Evolutionary conservation across 805 yeast species (phyloP), one percentile per base, ranked within the genome.

Genomic region (Myxozyma neotropica): DNA sequence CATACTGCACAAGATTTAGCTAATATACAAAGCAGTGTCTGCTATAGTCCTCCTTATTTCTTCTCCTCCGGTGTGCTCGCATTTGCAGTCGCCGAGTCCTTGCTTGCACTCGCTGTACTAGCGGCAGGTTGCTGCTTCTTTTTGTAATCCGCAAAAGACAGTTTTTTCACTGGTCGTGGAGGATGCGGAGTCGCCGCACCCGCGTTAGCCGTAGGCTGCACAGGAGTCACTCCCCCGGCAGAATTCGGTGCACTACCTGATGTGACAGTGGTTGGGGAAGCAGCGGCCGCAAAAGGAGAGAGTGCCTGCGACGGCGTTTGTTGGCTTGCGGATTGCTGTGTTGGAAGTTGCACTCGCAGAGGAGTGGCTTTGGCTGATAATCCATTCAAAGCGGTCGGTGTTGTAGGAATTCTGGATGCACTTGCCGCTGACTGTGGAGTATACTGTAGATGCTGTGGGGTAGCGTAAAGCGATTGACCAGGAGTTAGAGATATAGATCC

Each of bases 131-230:
- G 54, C 38, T 62, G 69, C 53, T 66, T 66, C 51, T 67, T 64
- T 38, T 53, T 53, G 49, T 67, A 67, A 44, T 67, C 69, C 15
- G 69, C 69, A 57, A 67, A 65, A 29, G 70, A 67, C 45, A 67
- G 51, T 53, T 67, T 66, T 56, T 67, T 67, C 27, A 63, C 66
- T 21, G 69, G 69, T 15, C 55, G 50, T 2, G 67, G 60, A 1
- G 67, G 67, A 31, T 44, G 58, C 2, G 53, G 54, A 6, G 53
- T 26, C 27, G 55, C 35, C 4, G 44, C 39, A 10, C 27, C 21
- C 19, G 51, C 39, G 43, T 35, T 21, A 7, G 33, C 39, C 10
- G 50, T 17, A 4, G 42, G 13, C 15, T 52, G 49, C 27, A 3
- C 48, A 19, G 29, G 45, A 10, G 43, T 31, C 7, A 12, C 45